phyloP scores from a whole-genome alignment of 331 rosid species.

The Cydonia oblonga region DNA sequence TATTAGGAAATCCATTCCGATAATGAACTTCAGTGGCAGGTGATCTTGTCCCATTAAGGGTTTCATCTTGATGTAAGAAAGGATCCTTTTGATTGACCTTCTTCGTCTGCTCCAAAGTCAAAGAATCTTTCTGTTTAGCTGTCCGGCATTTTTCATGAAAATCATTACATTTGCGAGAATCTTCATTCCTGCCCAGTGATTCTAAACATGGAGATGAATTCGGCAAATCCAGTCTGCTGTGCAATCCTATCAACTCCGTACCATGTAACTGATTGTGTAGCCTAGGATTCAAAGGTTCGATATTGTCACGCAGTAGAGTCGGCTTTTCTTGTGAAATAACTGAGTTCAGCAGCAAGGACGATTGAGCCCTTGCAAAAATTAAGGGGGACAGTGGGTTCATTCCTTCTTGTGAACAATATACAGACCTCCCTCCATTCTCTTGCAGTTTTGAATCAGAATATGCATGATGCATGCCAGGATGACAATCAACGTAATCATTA shows the following conservation, averaged over 20 bases:
- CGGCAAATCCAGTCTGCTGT: constrained; percentile 21
- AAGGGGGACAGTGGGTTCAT: constrained; percentile 29
- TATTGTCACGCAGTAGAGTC: constrained; percentile 22
- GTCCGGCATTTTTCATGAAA: constrained; percentile 11
- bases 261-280: constrained; percentile 23
- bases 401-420: constrained; percentile 43
- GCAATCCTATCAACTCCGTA: constrained; percentile 27
- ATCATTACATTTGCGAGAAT: constrained; percentile 14
- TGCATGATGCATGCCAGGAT: constrained; percentile 40
- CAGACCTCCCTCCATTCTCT: constrained; percentile 45
- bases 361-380: constrained; percentile 31
- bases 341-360: constrained; percentile 28
- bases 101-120: constrained; percentile 10
- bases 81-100: constrained; percentile 18
- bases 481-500: constrained; percentile 14
- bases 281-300: constrained; percentile 21
- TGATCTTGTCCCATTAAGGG: constrained; percentile 27
- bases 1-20: constrained; percentile 21
- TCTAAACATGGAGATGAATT: constrained; percentile 29
- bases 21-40: constrained; percentile 15
- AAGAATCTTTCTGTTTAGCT: constrained; percentile 18
- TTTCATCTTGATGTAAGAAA: constrained; percentile 22
- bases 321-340: constrained; percentile 27
- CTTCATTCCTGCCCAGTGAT: constrained; percentile 21
- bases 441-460: constrained; percentile 64